phyloP scores from a whole-genome alignment of 2,329 filamentous ascomycete species.

The Stemphylium lycopersici region DNA sequence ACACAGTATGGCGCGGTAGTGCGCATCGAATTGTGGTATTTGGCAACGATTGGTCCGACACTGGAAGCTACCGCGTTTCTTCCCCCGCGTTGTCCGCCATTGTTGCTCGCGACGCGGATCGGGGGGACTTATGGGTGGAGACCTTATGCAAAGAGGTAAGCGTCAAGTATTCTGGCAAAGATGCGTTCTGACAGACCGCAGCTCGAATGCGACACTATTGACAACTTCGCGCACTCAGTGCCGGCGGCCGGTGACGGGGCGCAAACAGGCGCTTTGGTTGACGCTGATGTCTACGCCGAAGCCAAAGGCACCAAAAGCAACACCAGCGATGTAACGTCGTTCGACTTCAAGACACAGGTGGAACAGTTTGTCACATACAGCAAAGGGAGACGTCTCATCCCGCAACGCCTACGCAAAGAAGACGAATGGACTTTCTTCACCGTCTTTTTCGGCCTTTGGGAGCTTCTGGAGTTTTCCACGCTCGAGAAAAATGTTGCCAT shows the following conservation, averaged over 20 bases:
- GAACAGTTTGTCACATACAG: conserved; percentile 43
- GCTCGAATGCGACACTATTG: conserved; percentile 45
- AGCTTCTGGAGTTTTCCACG: conserved; percentile 42
- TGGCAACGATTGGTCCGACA: conserved; percentile 50
- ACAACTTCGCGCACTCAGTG: conserved; percentile 47
- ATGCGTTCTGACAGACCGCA: conserved; percentile 32
- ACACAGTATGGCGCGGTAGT: conserved; percentile 36
- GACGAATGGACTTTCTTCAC: conserved; percentile 46
- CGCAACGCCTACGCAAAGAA: conserved; percentile 23
- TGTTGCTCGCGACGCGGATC: conserved; percentile 35
- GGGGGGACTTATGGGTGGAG: conserved; percentile 45
- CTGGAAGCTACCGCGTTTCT: conserved; percentile 42
- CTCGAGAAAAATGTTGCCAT: conserved; percentile 37
- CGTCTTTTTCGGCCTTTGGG: conserved; percentile 47
- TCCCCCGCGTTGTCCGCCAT: conserved; percentile 31
- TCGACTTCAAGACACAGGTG: conserved; percentile 48
- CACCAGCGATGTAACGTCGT: conserved; percentile 23
- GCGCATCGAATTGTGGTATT: conserved; percentile 47
- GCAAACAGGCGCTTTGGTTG: conserved; percentile 39
- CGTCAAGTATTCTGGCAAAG: conserved; percentile 12
- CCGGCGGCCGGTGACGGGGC: conserved; percentile 22
- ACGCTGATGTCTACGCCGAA: conserved; percentile 40
- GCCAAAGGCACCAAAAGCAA: conserved; percentile 24
- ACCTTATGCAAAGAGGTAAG: conserved; percentile 47
- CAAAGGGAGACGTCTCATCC: conserved; percentile 23